Evolutionary conservation across 805 yeast genomes (phyloP).

Genomic region (Yarrowia porcina): DNA sequence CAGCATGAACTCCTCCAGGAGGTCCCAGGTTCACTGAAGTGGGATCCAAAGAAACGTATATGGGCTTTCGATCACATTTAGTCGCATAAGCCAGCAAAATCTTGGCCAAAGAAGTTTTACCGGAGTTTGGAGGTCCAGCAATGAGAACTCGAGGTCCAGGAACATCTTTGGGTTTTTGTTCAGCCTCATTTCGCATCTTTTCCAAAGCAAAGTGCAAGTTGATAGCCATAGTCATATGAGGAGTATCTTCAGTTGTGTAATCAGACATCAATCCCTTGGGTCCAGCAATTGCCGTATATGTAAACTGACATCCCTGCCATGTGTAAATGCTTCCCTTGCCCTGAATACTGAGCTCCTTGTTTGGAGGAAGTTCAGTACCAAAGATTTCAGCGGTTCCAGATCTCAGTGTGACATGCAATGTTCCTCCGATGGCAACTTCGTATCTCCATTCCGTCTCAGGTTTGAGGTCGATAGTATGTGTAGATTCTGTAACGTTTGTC

Average conservation of each 20-base stretch:
- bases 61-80: slow-evolving; percentile 64
- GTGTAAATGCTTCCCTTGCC: slow-evolving; percentile 55
- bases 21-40: slow-evolving; percentile 61
- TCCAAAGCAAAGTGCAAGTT: slow-evolving; percentile 78
- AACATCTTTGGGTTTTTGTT: slow-evolving; percentile 21
- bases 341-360: slow-evolving; percentile 59
- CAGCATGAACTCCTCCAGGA: slow-evolving; percentile 83
- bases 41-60: slow-evolving; percentile 79
- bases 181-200: slow-evolving; percentile 41
- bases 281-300: slow-evolving; percentile 42
- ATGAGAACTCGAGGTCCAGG: slow-evolving; percentile 58
- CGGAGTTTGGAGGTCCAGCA: slow-evolving; percentile 68
- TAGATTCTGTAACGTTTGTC: slow-evolving; percentile 7
- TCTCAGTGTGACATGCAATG: slow-evolving; percentile 49
- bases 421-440: slow-evolving; percentile 56
- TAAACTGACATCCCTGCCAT: slow-evolving; percentile 62
- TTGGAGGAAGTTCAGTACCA: slow-evolving; percentile 86
- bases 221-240: slow-evolving; percentile 54
- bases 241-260: slow-evolving; percentile 68
- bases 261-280: slow-evolving; percentile 38
- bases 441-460: slow-evolving; percentile 67
- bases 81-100: slow-evolving; percentile 71
- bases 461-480: slow-evolving; percentile 31
- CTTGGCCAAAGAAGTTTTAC: slow-evolving; percentile 74
- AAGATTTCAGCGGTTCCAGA: slow-evolving; percentile 83